phyloP scores from a whole-genome alignment of 345 rosid genomes.

The Garcia nutans region DNA sequence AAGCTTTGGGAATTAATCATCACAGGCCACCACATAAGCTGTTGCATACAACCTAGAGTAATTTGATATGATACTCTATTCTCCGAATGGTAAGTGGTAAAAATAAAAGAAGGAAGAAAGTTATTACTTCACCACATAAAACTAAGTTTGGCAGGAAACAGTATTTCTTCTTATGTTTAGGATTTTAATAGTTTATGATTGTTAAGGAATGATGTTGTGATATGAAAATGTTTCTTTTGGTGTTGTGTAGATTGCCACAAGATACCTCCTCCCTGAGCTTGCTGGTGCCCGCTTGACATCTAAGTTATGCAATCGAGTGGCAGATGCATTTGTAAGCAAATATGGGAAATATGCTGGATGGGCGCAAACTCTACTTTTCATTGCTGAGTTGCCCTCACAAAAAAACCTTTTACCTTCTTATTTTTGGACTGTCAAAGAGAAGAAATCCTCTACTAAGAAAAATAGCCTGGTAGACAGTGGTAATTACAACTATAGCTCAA shows the following conservation, averaged over 20 bases:
- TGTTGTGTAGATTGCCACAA: conserved; percentile 70
- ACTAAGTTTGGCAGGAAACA: neutral
- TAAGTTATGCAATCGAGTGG: conserved; percentile 66
- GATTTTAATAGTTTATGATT: conserved; percentile 8
- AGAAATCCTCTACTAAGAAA: conserved; percentile 31
- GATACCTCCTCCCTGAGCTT: conserved; percentile 76
- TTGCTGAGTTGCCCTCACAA: conserved; percentile 87
- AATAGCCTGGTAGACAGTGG: conserved; percentile 13
- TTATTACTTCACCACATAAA: too few species aligned
- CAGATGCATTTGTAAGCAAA: conserved; percentile 89
- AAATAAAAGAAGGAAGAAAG: too few species aligned
- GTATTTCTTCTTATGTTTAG: neutral
- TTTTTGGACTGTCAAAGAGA: conserved; percentile 35
- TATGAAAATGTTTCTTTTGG: conserved; percentile 2
- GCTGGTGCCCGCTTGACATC: conserved; percentile 69
- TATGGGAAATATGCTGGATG: conserved; percentile 95
- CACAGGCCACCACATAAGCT: neutral
- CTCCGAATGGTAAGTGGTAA: neutral
- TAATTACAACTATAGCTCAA: conserved; percentile 16
- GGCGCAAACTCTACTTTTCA: conserved; percentile 92
- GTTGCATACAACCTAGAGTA: neutral
- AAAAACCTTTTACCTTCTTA: conserved; percentile 59
- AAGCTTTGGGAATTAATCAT: neutral
- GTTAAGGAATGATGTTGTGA: neutral
- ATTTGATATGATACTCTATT: neutral